These are phyloP conservation scores for Olyra latifolia DNA, from an alignment of 176 grass and related monocot species.

Conservation along the genomic window DNA sequence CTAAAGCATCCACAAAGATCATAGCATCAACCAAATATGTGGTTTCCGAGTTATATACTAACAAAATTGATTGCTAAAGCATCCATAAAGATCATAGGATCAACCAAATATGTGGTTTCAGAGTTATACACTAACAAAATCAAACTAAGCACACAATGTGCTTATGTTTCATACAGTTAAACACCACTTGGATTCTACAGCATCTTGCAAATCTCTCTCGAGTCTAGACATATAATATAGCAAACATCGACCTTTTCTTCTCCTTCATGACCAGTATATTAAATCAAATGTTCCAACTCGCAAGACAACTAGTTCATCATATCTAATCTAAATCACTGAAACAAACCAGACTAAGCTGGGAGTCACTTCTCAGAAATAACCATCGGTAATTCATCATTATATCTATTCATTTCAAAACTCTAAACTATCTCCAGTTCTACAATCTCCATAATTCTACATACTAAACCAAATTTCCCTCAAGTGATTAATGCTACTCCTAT, in stretches of 20 bases:
- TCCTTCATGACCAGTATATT: not conserved
- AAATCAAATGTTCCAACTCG: constrained; percentile 1
- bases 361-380: not conserved
- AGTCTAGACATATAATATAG: not conserved
- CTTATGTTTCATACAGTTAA: not conserved
- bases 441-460: not conserved
- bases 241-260: not conserved
- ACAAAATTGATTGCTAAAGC: constrained; percentile 7
- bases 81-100: not conserved
- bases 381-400: not conserved
- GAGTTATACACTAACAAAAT: constrained; percentile 3
- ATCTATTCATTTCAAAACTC: not conserved
- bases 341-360: not conserved
- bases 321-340: not conserved
- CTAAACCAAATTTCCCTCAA: not conserved
- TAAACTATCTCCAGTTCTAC: not conserved
- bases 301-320: not conserved
- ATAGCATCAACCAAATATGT: not conserved
- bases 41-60: not conserved
- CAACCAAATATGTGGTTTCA: not conserved
- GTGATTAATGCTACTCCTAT: not conserved
- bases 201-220: not conserved
- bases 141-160: not conserved
- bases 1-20: not conserved
- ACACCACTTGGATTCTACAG: not conserved